These are phyloP conservation scores for Triangularia verruculosa DNA, from an alignment of 2,329 filamentous ascomycete genomes.

Conservation along the genomic window DNA sequence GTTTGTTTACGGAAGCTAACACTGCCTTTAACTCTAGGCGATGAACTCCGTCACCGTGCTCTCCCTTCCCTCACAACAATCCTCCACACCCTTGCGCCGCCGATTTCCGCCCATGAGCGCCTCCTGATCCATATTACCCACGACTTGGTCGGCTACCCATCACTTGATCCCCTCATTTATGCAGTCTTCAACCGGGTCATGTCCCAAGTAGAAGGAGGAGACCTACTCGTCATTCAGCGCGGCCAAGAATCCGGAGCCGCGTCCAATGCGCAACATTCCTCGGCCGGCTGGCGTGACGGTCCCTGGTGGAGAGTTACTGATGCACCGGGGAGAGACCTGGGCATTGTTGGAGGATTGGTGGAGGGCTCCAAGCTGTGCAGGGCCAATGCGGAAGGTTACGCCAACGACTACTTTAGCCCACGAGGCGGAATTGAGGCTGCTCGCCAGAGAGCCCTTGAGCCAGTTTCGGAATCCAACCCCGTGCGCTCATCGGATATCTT, in stretches of 20 bases:
- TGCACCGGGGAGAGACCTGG: conserved; percentile 69
- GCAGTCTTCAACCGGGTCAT: conserved; percentile 91
- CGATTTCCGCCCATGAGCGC: conserved; percentile 94
- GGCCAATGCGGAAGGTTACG: conserved; percentile 84
- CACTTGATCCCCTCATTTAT: conserved; percentile 89
- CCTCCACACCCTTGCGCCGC: conserved; percentile 90
- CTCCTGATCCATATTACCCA: conserved; percentile 97
- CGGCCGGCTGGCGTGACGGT: conserved; percentile 81
- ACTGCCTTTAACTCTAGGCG: conserved; percentile 56
- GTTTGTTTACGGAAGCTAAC: conserved; percentile 7
- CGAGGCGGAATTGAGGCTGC: conserved; percentile 78
- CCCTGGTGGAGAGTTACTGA: conserved; percentile 79
- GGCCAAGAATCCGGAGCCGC: conserved; percentile 70
- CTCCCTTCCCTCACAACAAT: conserved; percentile 94
- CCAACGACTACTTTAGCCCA: conserved; percentile 76
- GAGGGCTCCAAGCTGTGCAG: conserved; percentile 91
- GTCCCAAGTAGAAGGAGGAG: conserved; percentile 97
- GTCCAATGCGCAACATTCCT: conserved; percentile 44
- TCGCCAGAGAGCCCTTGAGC: conserved; percentile 73
- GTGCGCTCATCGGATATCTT: conserved; percentile 93
- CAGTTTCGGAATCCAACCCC: conserved; percentile 79
- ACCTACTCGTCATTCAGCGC: conserved; percentile 89
- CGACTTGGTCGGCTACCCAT: conserved; percentile 90
- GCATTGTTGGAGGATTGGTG: conserved; percentile 72
- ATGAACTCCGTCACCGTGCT: conserved; percentile 80